Percentiles rank a stretch among this genome's conserved stretches.
These are phyloP conservation scores for Acorus gramineus DNA, from an alignment of 106 monocot species.

Conservation along the genomic window DNA sequence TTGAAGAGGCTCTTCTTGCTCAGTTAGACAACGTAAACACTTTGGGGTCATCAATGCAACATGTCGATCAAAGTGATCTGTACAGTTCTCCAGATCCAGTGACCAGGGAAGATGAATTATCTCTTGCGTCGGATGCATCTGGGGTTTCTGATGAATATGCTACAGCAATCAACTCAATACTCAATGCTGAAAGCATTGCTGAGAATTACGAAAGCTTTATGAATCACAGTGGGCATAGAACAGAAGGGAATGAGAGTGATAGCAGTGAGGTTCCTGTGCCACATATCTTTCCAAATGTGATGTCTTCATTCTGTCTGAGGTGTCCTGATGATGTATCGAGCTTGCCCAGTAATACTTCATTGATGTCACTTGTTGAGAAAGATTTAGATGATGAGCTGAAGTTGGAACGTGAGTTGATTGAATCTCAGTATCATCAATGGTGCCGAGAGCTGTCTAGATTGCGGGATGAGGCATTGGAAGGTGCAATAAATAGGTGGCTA, in stretches of 20 bases:
- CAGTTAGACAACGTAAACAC: slow-evolving; percentile 5
- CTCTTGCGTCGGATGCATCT: slow-evolving; percentile 2
- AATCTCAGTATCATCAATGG: slow-evolving; percentile 33
- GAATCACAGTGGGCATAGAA: slow-evolving; percentile 13
- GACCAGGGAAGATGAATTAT: slow-evolving; percentile 6
- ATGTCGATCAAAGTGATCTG: slow-evolving; percentile 1
- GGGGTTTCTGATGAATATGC: slow-evolving; percentile 19
- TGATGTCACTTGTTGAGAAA: slow-evolving; percentile 7
- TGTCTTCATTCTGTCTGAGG: not conserved
- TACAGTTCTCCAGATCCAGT: not conserved
- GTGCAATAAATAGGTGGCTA: slow-evolving; percentile 38
- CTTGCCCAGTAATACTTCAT: slow-evolving; percentile 2
- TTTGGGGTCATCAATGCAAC: not conserved
- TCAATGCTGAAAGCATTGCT: slow-evolving; percentile 19
- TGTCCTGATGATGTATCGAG: no score
- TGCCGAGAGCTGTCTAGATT: slow-evolving; percentile 36
- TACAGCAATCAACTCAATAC: slow-evolving; percentile 22
- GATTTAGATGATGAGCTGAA: slow-evolving; percentile 24
- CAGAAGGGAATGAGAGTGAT: slow-evolving; percentile 1
- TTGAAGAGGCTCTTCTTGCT: slow-evolving; percentile 10
- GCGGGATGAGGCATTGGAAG: slow-evolving; percentile 47
- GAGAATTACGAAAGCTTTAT: slow-evolving; percentile 24
- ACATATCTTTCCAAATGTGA: not conserved
- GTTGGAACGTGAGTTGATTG: slow-evolving; percentile 41
- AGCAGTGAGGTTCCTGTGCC: not conserved